These are phyloP conservation scores for Nissolia schottii DNA, from an alignment of 306 rosid species.

Conservation along the genomic window DNA sequence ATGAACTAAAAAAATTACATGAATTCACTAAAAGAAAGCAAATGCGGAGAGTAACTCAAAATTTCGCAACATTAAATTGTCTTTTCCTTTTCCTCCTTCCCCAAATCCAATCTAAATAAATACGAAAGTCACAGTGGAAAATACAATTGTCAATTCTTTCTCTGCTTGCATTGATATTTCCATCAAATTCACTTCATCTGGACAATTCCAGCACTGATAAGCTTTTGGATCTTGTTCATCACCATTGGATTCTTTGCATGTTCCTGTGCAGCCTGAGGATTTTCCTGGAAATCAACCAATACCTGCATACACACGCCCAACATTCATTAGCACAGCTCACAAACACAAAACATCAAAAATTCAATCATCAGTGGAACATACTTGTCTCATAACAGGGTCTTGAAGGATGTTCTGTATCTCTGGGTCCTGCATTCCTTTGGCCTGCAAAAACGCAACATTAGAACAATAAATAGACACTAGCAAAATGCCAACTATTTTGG, in stretches of 20 bases:
- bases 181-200: slow-evolving; percentile 48
- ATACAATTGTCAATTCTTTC: neutral
- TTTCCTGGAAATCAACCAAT: slow-evolving; percentile 77
- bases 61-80: neutral
- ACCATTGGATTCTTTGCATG: slow-evolving; percentile 83
- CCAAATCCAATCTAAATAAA: neutral
- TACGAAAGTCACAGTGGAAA: neutral
- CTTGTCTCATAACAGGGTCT: slow-evolving; percentile 93
- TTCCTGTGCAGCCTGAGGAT: slow-evolving; percentile 73
- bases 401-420: slow-evolving; percentile 75
- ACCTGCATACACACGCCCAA: slow-evolving; percentile 46
- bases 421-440: slow-evolving; percentile 88
- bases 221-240: slow-evolving; percentile 82
- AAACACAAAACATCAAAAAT: neutral
- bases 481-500: neutral
- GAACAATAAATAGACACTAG: neutral
- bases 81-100: neutral
- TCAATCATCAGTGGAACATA: neutral
- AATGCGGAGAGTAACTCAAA: neutral
- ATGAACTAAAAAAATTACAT: neutral
- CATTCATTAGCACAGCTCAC: neutral
- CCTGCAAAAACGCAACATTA: slow-evolving; percentile 30
- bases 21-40: neutral
- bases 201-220: slow-evolving; percentile 77
- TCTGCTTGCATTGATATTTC: neutral